A percentile compares a stretch with the other conserved stretches of the same genome.
Evolutionary conservation across 208 protist species (phyloP).

Genomic region (Giardia muris): DNA sequence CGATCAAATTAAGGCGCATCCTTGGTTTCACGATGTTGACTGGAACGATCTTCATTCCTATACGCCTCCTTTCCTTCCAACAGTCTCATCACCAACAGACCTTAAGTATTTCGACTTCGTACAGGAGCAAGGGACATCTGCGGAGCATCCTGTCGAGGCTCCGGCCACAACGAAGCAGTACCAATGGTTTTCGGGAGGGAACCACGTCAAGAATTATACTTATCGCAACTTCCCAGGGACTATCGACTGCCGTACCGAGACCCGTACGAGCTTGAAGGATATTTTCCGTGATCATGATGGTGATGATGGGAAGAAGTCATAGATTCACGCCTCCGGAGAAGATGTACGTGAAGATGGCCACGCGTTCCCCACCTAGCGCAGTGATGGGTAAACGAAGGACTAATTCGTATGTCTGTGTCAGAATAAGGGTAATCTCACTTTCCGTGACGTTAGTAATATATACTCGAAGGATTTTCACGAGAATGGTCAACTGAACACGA

Average conservation of each 20-base stretch:
- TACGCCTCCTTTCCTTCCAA: not conserved
- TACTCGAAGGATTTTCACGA: too few species aligned
- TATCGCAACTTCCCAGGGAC: not conserved
- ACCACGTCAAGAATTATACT: not conserved
- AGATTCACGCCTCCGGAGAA: too few species aligned
- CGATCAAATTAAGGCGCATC: not conserved
- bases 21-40: not conserved
- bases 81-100: not conserved
- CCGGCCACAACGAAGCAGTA: not conserved
- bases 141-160: not conserved
- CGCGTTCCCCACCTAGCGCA: too few species aligned
- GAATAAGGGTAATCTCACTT: too few species aligned
- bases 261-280: not conserved
- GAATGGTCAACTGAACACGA: too few species aligned
- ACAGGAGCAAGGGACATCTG: not conserved
- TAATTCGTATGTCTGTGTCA: too few species aligned
- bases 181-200: not conserved
- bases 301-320: too few species aligned
- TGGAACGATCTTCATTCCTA: constrained; percentile 10
- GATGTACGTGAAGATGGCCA: too few species aligned
- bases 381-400: too few species aligned
- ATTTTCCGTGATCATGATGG: too few species aligned
- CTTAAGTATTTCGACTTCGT: not conserved
- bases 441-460: too few species aligned
- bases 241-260: not conserved